Conservation (phyloP, 2,329 filamentous ascomycete genomes). For the Fusarium sp. region DNA sequence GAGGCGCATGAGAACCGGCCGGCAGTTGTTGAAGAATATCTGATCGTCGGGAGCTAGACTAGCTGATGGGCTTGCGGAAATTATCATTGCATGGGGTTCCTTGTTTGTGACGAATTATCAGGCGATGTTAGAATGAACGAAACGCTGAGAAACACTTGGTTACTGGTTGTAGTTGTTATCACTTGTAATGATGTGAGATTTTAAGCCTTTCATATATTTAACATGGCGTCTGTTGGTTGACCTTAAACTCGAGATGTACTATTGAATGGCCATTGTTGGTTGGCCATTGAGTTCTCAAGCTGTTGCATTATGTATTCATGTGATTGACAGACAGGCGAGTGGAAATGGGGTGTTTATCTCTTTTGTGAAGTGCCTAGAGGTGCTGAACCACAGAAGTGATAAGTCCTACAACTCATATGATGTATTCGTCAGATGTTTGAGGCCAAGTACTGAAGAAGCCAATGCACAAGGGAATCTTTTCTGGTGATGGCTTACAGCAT, state of each 20-base stretch:
- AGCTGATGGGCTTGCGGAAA: conserved; percentile 16
- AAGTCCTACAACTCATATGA: background rate
- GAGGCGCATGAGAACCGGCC: background rate
- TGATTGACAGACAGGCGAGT: too few species aligned
- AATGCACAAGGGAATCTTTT: too few species aligned
- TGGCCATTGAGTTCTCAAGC: too few species aligned
- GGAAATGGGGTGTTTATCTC: too few species aligned
- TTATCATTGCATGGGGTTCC: conserved; percentile 1
- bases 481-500: too few species aligned
- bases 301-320: too few species aligned
- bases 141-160: background rate
- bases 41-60: conserved; percentile 28
- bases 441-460: too few species aligned
- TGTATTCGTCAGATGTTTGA: background rate
- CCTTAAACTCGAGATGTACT: too few species aligned
- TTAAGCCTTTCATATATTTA: too few species aligned
- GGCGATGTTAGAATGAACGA: background rate
- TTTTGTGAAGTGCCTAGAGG: background rate
- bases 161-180: background rate
- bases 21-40: conserved; percentile 2
- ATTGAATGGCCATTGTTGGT: too few species aligned
- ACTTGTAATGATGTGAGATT: too few species aligned
- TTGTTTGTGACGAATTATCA: background rate
- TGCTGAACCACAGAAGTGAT: background rate
- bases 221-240: too few species aligned